Evolutionary conservation across 768 basidiomycete genomes (phyloP).

Genomic region (Candolleomyces efflorescens): DNA sequence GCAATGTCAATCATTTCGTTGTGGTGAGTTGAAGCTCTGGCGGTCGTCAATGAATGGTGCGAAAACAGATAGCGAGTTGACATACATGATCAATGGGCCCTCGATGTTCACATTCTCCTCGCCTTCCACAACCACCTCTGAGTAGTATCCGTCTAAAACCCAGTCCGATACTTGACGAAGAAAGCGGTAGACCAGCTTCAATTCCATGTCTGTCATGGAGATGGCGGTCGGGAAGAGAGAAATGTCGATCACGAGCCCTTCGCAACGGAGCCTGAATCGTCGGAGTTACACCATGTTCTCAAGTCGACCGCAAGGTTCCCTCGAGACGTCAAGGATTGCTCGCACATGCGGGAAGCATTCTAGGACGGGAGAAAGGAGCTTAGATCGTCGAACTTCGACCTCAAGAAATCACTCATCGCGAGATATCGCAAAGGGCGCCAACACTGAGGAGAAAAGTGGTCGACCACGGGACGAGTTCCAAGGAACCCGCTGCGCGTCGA

Average conservation of each 20-base stretch:
- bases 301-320: too few relatives aligned
- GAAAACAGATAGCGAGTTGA: conserved; percentile 3
- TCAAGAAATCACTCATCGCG: not conserved
- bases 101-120: conserved; percentile 49
- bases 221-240: not conserved
- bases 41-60: not conserved
- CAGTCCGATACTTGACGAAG: conserved; percentile 61
- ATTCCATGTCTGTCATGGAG: conserved; percentile 30
- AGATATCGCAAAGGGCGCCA: conserved; percentile 1
- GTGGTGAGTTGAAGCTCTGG: conserved; percentile 56
- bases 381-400: not conserved
- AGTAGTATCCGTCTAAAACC: conserved; percentile 57
- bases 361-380: not conserved
- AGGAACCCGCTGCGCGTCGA: conserved; percentile 76
- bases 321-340: too few relatives aligned
- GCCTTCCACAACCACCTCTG: conserved; percentile 54
- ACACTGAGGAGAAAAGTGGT: conserved; percentile 20
- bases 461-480: conserved; percentile 79
- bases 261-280: too few relatives aligned
- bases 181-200: conserved; percentile 52
- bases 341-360: too few relatives aligned
- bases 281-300: too few relatives aligned
- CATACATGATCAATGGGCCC: conserved; percentile 60
- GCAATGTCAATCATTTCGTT: conserved; percentile 68
- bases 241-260: not conserved